These are phyloP conservation scores for Closterium sp. DNA, from an alignment of 139 green algal species.

Conservation along the genomic window DNA sequence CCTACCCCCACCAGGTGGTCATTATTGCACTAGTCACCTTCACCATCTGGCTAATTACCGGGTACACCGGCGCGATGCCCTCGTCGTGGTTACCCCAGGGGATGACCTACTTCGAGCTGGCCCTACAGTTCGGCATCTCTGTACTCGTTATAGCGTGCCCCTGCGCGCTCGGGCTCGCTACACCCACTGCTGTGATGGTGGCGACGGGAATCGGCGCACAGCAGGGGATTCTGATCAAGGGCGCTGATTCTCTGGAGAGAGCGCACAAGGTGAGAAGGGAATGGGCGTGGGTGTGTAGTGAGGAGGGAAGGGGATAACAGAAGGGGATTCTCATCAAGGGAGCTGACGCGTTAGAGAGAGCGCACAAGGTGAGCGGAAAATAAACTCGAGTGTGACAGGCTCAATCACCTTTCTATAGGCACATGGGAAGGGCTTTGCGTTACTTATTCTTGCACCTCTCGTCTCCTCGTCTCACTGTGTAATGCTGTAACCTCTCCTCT, in stretches of 20 bases:
- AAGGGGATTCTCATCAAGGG: conserved; percentile 95
- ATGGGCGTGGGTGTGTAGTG: no score
- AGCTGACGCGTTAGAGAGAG: conserved; percentile 71
- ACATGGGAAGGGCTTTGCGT: neutral
- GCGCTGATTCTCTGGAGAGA: conserved; percentile 72
- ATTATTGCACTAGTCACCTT: conserved; percentile 73
- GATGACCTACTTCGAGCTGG: conserved; percentile 80
- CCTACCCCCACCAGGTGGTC: conserved; percentile 64
- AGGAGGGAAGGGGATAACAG: neutral
- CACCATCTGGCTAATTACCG: conserved; percentile 73
- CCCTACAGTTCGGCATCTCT: conserved; percentile 90
- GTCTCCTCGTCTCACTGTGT: neutral
- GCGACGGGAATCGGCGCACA: conserved; percentile 81
- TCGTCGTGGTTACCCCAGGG: conserved; percentile 73
- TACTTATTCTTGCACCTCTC: neutral
- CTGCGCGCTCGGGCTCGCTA: conserved; percentile 89
- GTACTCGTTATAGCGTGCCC: conserved; percentile 98
- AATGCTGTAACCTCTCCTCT: no score
- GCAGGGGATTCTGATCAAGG: conserved; percentile 94
- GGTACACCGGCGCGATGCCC: conserved; percentile 52
- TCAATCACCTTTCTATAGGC: no score
- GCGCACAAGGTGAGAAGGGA: conserved; percentile 54
- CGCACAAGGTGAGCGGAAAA: conserved; percentile 52
- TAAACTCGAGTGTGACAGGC: no score
- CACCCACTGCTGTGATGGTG: conserved; percentile 98